Evolutionary conservation across 1,139 yeast genomes (phyloP), one percentile per base, ranked within the genome.

Genomic region (Geotrichum carabidarum): DNA sequence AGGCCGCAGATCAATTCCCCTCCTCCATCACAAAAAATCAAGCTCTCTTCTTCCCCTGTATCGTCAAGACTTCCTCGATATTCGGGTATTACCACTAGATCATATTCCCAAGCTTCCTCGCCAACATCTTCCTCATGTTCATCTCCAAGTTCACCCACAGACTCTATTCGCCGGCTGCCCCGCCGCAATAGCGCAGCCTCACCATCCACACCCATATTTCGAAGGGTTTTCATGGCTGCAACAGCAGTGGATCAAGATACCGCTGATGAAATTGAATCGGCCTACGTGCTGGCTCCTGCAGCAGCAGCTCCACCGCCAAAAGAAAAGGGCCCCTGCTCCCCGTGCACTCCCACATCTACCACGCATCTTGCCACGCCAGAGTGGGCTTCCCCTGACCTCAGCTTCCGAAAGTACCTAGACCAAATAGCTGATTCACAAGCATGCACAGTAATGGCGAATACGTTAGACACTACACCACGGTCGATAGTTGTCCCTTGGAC

Each of bases 301-400:
- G 43, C 27, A 15, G 43, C 44, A 5, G 44, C 36, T 11, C 27
- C 44, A 38, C 18, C 38, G n/a, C 34, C 22, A 22, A 14, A n/a
- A 8, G 38, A 32, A 22, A n/a, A 32, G 22, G 38, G 38, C 18
- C 48, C 53, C 12, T 31, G 40, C 14, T 51, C 53, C n/a, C 46
- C 52, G 6, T 55, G 57, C 46, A 50, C 56, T 18, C 53, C 58
- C 12, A 54, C 52, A 4, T 53, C 60, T 1, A 53, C 56, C 31
- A 47, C 44, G 11, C 53, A 53, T 17, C 53, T 51, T 34, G 65
- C 65, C n/a, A 61, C 57, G 8, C 65, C 65, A 1, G 65, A 63
- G 46, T 62, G 65, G 65, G 64, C 64, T n/a, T 51, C 63, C 15
- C 63, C 64, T 9, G 61, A 53, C 32, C 49, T 53, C 30, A 59